Evolutionary conservation across 1,284 basidiomycete species (phyloP).

Genomic region (Heterobasidion irregulare): DNA sequence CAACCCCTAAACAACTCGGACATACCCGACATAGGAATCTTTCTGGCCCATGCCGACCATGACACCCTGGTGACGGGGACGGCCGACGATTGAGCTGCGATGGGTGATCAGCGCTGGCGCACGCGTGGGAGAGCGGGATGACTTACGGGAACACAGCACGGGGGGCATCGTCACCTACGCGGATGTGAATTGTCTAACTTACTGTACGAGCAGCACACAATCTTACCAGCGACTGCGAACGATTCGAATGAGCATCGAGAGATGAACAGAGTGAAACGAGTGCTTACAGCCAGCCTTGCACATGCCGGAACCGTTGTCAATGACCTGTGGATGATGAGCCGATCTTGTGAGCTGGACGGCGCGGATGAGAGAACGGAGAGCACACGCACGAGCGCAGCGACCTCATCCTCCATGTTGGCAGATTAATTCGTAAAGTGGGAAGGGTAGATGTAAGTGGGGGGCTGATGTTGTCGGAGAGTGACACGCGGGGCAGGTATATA

Average conservation of each 20-base stretch:
- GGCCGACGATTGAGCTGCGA: constrained; percentile 79
- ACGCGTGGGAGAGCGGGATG: neutral
- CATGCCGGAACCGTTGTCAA: constrained; percentile 87
- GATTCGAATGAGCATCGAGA: constrained; percentile 15
- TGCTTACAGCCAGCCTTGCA: constrained; percentile 87
- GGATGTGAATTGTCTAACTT: constrained; percentile 1
- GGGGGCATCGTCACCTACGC: constrained; percentile 58
- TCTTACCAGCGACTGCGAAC: constrained; percentile 40
- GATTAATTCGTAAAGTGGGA: constrained; percentile 1
- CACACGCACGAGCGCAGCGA: constrained; percentile 35
- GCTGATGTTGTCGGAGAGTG: neutral
- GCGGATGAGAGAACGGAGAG: neutral
- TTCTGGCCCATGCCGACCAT: constrained; percentile 89
- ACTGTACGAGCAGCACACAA: neutral
- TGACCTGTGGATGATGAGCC: constrained; percentile 37
- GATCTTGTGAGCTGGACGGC: neutral
- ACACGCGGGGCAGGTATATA: neutral
- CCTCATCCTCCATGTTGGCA: constrained; percentile 35
- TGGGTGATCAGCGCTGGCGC: neutral
- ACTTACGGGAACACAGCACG: constrained; percentile 66
- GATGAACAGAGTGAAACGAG: constrained; percentile 8
- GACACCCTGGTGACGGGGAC: constrained; percentile 88
- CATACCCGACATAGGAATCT: constrained; percentile 81
- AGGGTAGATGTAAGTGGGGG: neutral
- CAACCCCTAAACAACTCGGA: constrained; percentile 6